phyloP scores from a whole-genome alignment of 2,329 filamentous ascomycete genomes.

The Venturia oleaginea region DNA sequence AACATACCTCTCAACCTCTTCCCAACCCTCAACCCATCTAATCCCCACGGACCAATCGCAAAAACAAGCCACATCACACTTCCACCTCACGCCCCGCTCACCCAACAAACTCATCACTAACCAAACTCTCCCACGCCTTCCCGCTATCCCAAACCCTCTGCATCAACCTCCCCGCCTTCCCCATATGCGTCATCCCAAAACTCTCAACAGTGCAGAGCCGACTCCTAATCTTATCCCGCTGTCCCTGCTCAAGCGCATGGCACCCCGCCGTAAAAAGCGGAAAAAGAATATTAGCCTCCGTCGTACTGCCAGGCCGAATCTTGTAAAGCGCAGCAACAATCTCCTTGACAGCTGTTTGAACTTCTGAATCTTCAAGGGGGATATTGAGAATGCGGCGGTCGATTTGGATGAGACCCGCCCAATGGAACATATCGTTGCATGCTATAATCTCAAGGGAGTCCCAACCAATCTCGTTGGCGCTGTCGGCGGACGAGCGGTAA shows the following conservation, averaged over 20 bases:
- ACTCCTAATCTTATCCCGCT: constrained; percentile 53
- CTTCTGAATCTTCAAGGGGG: constrained; percentile 45
- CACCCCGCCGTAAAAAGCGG: constrained; percentile 79
- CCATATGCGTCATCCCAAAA: constrained; percentile 65
- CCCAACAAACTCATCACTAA: constrained; percentile 60
- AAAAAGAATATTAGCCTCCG: constrained; percentile 67
- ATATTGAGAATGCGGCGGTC: constrained; percentile 63
- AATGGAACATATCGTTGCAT: constrained; percentile 71
- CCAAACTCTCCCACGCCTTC: constrained; percentile 58
- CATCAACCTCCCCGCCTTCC: constrained; percentile 55
- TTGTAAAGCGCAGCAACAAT: constrained; percentile 55
- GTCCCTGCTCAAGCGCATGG: constrained; percentile 50
- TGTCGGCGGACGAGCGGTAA: constrained; percentile 24
- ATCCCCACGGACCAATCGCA: not conserved
- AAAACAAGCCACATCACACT: not conserved
- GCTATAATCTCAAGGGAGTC: constrained; percentile 58
- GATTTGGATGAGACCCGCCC: constrained; percentile 67
- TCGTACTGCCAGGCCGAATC: constrained; percentile 57
- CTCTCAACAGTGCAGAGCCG: constrained; percentile 60
- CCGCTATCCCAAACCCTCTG: constrained; percentile 60
- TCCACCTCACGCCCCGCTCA: constrained; percentile 26
- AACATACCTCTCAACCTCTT: not conserved
- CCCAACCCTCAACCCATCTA: not conserved
- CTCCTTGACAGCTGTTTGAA: constrained; percentile 53
- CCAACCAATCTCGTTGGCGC: constrained; percentile 35